Evolutionary conservation across 225 moss, liverwort and hornwort genomes (phyloP), one percentile per base, ranked within the genome.

Genomic region (Bryum argenteum): DNA sequence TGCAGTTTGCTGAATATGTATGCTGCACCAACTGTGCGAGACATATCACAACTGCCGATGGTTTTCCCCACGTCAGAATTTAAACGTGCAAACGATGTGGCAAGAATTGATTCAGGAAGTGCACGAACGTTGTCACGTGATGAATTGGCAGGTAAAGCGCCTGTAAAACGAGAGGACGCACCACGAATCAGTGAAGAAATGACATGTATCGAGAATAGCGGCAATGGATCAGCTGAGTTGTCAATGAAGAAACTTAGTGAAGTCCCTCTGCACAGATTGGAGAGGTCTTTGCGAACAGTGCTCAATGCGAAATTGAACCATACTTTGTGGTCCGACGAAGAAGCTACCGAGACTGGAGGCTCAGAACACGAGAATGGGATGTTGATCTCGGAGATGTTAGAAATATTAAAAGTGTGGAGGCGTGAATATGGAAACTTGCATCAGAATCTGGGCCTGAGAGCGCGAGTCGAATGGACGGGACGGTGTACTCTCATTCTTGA

Each of bases 401-500:
- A 84, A 28, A 54, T 88, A 24, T 44, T 88, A 33, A 70, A 59
- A n/a, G 39, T 37, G 70, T 85, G 75, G 75, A 73, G 63, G 38
- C 59, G 12, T 68, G 61, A 68, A 24, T 59, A 63, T 68, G 79
- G 77, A 60, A 79, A 75, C 56, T 0, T 17, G 57, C 71, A 81
- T 47, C 63, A 72, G 73, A 42, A 62, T 68, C 71, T 11, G 62
- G 71, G 41, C 64, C 58, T 81, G 16, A 79, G 78, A 62, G 79
- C 74, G 71, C 78, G 81, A 77, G 83, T 98, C 52, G 85, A 87
- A 66, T 74, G 83, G 70, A 87, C 82, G 44, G 98, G 98, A 67
- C 85, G 85, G 57, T 88, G 76, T 71, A 88, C 82, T 40, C 92
- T 98, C 48, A 70, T 94, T n/a, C 80, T 80, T 83, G 98, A 98